A percentile compares a stretch with the other conserved stretches of the same genome.
Evolutionary conservation across 2,329 filamentous ascomycete genomes (phyloP).

Genomic region (Anisogramma anomala): DNA sequence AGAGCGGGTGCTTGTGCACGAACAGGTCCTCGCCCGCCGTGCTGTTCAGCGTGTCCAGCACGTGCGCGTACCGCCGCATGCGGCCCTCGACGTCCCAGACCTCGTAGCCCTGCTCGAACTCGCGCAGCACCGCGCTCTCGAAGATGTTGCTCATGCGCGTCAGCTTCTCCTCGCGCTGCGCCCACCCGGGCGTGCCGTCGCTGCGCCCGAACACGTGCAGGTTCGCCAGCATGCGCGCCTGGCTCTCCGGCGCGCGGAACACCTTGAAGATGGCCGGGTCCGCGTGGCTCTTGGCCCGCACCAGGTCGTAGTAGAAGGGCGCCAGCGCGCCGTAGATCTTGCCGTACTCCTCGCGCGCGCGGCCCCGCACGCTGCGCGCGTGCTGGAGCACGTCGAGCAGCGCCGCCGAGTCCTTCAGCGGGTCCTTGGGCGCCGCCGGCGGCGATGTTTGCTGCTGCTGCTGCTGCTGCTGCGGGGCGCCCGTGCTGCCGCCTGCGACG

Average conservation of each 20-base stretch:
- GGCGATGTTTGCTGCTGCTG: slow-evolving; percentile 15
- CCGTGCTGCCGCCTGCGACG: slow-evolving; percentile 32
- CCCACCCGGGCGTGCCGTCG: slow-evolving; percentile 68
- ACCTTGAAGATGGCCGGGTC: slow-evolving; percentile 78
- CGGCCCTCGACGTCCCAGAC: slow-evolving; percentile 76
- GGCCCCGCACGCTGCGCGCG: slow-evolving; percentile 68
- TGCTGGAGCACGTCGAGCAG: slow-evolving; percentile 59
- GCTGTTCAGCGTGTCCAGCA: slow-evolving; percentile 72
- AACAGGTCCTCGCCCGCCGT: slow-evolving; percentile 71
- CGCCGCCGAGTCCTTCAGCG: slow-evolving; percentile 47
- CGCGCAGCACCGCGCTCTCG: slow-evolving; percentile 76
- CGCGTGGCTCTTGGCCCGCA: slow-evolving; percentile 57
- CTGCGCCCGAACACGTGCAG: slow-evolving; percentile 66
- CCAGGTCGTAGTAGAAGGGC: slow-evolving; percentile 80
- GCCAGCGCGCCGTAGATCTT: slow-evolving; percentile 80
- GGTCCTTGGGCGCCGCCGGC: slow-evolving; percentile 28
- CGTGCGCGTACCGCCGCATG: slow-evolving; percentile 82
- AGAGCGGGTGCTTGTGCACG: slow-evolving; percentile 76
- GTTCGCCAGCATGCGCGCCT: slow-evolving; percentile 80
- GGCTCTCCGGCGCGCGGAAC: slow-evolving; percentile 78
- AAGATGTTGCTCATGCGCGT: slow-evolving; percentile 68
- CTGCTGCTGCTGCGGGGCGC: too few relatives aligned
- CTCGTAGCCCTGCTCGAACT: slow-evolving; percentile 90
- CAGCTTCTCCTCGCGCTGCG: slow-evolving; percentile 59
- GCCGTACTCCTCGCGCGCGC: slow-evolving; percentile 80